A percentile compares a stretch with the other conserved stretches of the same genome.
Conservation (phyloP, 1,284 basidiomycete genomes). For the Ustilago tritici region DNA sequence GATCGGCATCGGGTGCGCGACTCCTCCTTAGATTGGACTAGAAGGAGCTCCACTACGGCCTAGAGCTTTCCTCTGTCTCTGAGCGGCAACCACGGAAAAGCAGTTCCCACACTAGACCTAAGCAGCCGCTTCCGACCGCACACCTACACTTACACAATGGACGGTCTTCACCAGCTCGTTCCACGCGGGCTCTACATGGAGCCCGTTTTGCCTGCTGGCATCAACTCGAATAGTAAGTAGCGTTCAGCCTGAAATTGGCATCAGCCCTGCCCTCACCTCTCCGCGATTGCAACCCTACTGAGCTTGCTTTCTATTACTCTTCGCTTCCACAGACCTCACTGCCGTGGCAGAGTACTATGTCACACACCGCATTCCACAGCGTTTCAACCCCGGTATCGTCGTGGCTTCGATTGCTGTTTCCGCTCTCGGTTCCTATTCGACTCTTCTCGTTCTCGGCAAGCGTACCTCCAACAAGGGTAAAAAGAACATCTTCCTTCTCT, state of each 20-base stretch:
- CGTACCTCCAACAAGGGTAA: constrained; percentile 71
- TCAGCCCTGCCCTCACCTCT: not conserved
- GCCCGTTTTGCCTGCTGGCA: constrained; percentile 38
- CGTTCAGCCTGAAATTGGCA: not conserved
- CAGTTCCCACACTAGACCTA: not conserved
- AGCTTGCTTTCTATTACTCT: constrained; percentile 5
- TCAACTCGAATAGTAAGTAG: constrained; percentile 35
- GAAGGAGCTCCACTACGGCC: not conserved
- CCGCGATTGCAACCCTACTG: not conserved
- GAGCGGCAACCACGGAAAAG: not conserved
- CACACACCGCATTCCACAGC: constrained; percentile 70
- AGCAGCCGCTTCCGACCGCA: not conserved
- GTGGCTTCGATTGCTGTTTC: constrained; percentile 73
- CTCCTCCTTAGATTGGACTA: not conserved
- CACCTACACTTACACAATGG: constrained; percentile 19
- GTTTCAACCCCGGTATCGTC: constrained; percentile 71
- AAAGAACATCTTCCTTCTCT: constrained; percentile 71
- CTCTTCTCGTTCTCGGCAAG: constrained; percentile 72
- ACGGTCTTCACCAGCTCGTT: constrained; percentile 33
- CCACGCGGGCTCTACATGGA: constrained; percentile 49
- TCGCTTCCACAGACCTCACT: constrained; percentile 40
- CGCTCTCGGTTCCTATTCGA: constrained; percentile 72
- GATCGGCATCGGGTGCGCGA: not conserved
- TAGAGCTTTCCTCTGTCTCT: not conserved
- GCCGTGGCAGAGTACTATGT: constrained; percentile 70